Conservation (phyloP, 2,329 filamentous ascomycete species). For the Ophiosphaerella korrae region DNA sequence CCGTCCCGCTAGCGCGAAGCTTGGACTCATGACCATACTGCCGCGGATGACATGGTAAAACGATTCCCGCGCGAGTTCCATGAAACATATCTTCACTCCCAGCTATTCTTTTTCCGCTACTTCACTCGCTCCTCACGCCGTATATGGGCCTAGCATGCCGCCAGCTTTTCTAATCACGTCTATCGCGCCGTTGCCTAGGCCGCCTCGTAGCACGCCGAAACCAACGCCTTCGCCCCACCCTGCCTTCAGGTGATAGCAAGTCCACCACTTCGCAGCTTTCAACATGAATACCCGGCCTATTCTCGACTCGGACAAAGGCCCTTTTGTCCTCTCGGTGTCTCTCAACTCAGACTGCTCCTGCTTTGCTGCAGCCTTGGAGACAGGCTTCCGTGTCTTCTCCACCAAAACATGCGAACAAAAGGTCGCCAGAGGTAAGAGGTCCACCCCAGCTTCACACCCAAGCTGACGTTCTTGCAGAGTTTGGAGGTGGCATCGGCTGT, state of each 20-base stretch:
- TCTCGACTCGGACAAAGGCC: constrained; percentile 76
- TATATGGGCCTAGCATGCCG: constrained; percentile 33
- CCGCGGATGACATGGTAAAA: constrained; percentile 18
- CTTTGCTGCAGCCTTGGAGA: constrained; percentile 85
- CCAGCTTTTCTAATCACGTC: constrained; percentile 8
- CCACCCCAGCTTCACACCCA: not conserved
- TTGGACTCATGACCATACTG: constrained; percentile 9
- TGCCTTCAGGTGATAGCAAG: constrained; percentile 15
- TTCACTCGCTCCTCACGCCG: constrained; percentile 16
- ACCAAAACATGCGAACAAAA: constrained; percentile 37
- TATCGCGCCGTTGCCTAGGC: constrained; percentile 21
- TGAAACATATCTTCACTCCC: constrained; percentile 10
- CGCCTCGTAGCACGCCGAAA: constrained; percentile 7
- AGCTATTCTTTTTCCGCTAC: constrained; percentile 6
- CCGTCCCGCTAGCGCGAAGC: constrained; percentile 23
- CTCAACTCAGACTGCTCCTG: constrained; percentile 87
- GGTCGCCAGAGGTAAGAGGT: constrained; percentile 34
- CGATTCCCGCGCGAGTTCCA: not conserved
- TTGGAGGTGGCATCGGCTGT: constrained; percentile 73
- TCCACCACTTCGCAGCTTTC: constrained; percentile 11
- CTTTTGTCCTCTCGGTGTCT: constrained; percentile 77
- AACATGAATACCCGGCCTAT: constrained; percentile 87
- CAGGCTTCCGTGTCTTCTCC: constrained; percentile 69
- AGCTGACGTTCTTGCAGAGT: constrained; percentile 30
- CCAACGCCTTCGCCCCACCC: constrained; percentile 6